Base-by-base conservation (phyloP, 163 green algal species). In the Prototheca wickerhamii region DNA sequence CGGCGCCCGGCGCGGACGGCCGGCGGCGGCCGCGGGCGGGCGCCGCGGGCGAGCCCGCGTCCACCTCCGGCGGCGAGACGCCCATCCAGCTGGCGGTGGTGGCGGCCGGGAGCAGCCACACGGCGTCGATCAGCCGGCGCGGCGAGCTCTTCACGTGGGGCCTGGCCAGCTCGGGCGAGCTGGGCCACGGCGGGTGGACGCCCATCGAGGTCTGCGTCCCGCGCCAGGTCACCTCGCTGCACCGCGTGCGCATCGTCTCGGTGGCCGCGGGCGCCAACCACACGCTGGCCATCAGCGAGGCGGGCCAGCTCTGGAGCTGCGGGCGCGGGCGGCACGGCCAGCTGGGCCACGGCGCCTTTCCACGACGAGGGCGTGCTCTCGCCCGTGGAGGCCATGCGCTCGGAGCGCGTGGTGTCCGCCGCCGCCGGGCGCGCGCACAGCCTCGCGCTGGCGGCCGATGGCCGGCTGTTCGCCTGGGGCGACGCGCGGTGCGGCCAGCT, bases 121-220 rank as follows among this genome's bases (percentile, higher is more conserved):
- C 74, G 3, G 72, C 73, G 7, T 69, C 66, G 31, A 91, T 95
- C 33, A 84, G 75, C 2, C 77, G 82, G 23, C 65, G 80, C 1
- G 88, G 88, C 8, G 79, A 88, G 75, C 71, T 94, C 1, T 87
- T 86, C 67, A 87, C 85, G 25, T 95, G 87, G 87, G 88, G 88
- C 57, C 70, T 95, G 23, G 82, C 80, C n/a, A 85, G 65, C 63
- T 83, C 74, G 50, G 88, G 88, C 34, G 85, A 95, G 76, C 72
- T 93, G 6, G 88, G 88, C 2, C 83, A 87, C 30, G 68, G 71
- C 37, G 80, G 79, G 18, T 89, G 60, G 73, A 87, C 75, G 42
- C 80, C 77, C 26, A 81, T 81, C 31, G 76, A 93, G 69, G 54
- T 90, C 12, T 7, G 58, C n/a, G 26, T 83, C 0, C 86, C 86